These are phyloP conservation scores for Saccharomycodes ludwigii DNA, from an alignment of 805 yeast genomes.

Conservation along the genomic window DNA sequence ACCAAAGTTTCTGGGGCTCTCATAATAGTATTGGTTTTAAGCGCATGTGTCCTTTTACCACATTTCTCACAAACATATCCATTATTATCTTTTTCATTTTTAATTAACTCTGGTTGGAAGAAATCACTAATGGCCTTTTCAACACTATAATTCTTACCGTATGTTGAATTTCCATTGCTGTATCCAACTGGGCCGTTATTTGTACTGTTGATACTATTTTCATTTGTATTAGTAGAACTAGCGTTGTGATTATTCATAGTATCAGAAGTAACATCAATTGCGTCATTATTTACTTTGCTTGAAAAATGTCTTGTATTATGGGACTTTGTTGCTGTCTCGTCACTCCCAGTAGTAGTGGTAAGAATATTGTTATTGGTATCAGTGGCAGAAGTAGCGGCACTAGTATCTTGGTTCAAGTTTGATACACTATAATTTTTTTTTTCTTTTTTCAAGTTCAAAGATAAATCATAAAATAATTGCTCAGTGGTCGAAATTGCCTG, in stretches of 20 bases:
- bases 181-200: background rate
- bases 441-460: conserved; percentile 56
- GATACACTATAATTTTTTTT: conserved; percentile 28
- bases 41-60: conserved; percentile 61
- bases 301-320: too few relatives aligned
- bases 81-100: conserved; percentile 53
- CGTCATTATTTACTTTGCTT: too few relatives aligned
- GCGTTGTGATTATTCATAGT: too few relatives aligned
- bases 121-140: conserved; percentile 69
- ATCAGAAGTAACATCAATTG: too few relatives aligned
- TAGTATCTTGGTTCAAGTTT: conserved; percentile 4
- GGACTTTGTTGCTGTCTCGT: too few relatives aligned
- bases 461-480: conserved; percentile 89
- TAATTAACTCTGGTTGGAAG: conserved; percentile 71
- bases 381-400: conserved; percentile 1
- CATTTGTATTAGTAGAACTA: conserved; percentile 16
- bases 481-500: conserved; percentile 73
- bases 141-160: conserved; percentile 38
- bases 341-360: too few relatives aligned
- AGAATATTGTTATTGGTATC: too few relatives aligned
- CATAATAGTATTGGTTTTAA: conserved; percentile 60
- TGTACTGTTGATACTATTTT: conserved; percentile 8
- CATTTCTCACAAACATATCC: conserved; percentile 89
- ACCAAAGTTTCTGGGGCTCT: conserved; percentile 81
- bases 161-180: background rate